Evolutionary conservation across 768 basidiomycete genomes (phyloP), one percentile per base, ranked within the genome.

Genomic region (Dioszegia crocea): DNA sequence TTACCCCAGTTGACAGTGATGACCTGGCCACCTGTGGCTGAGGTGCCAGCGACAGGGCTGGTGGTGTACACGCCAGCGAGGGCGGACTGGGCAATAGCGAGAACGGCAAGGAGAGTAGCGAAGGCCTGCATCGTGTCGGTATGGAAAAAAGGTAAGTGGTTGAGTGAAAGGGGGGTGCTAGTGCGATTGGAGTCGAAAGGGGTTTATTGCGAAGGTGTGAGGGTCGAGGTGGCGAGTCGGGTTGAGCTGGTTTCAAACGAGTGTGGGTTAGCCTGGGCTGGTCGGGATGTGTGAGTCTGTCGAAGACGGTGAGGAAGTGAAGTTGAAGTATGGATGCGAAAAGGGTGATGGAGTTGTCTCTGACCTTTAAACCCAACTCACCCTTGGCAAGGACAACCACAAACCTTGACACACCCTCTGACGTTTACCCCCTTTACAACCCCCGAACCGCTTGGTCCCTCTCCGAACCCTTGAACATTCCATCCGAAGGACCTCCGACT

Each of bases 1-100:
- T 68, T 56, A 76, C 73, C 71, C 75, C 75, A 76, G 29, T 61
- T 58, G 49, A 76, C 71, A 27, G 62, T 70, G 19, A 76, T 21
- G 23, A 64, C 62, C 53, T 75, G 70, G 26, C 74, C 75, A 49
- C 73, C 70, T 19, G 44, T 62, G 31, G 40, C 65, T 2, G 47
- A 26, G 21, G 71, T 68, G 4, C 36, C 30, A 8, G 64, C 65
- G 4, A 73, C 70, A 2, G 75, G 75, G 40, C 58, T 63, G 26
- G 75, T 76, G 47, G 68, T 61, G 67, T 76, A 76, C 17, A 76
- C 65, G 23, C 66, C 71, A 49, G 75, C 73, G 23, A 74, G 64
- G 29, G 63, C 71, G n/a, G 70, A 61, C 40, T 65, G 61, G 52
- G 60, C 63, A n/a, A 67, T 50, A 31, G 61, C 56, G 26, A 68